Evolutionary conservation across 129 eudicot genomes (phyloP).

Genomic region (Helianthus tuberosus): DNA sequence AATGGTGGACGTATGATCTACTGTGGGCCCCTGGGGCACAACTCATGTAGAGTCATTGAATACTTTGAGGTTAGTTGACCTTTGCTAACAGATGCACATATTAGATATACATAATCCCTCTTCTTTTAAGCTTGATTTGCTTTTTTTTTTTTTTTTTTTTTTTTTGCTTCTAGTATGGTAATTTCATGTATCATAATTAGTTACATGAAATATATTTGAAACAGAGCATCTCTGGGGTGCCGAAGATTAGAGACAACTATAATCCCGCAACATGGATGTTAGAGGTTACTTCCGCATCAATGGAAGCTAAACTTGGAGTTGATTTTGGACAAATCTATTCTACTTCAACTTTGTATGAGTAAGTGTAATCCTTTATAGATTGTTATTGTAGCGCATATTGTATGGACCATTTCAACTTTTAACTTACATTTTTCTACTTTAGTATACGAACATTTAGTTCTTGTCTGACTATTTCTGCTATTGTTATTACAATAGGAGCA

Average conservation of each 20-base stretch:
- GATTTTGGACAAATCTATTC: slow-evolving; percentile 70
- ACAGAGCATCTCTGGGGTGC: slow-evolving; percentile 71
- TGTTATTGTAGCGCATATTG: neutral
- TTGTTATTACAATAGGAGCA: slow-evolving; percentile 41
- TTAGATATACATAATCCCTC: neutral
- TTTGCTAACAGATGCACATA: slow-evolving; percentile 2
- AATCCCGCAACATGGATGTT: slow-evolving; percentile 98
- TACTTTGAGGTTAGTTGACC: slow-evolving; percentile 54
- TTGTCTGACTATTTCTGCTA: neutral
- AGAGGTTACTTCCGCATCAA: slow-evolving; percentile 78
- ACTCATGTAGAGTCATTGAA: slow-evolving; percentile 51
- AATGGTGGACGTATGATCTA: slow-evolving; percentile 67
- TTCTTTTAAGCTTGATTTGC: neutral
- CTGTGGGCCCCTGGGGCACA: slow-evolving; percentile 55
- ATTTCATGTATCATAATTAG: no score
- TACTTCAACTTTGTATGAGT: slow-evolving; percentile 55
- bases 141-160: no score
- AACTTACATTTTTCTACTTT: neutral
- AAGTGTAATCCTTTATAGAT: slow-evolving; percentile 29
- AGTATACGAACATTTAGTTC: neutral
- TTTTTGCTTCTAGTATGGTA: neutral
- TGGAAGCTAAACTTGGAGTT: slow-evolving; percentile 63
- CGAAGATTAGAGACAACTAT: slow-evolving; percentile 60
- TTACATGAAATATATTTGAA: slow-evolving; percentile 1
- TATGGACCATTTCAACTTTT: neutral